These are phyloP conservation scores for Phytophthora aleatoria DNA, from an alignment of 352 stramenopile genomes.

Conservation along the genomic window DNA sequence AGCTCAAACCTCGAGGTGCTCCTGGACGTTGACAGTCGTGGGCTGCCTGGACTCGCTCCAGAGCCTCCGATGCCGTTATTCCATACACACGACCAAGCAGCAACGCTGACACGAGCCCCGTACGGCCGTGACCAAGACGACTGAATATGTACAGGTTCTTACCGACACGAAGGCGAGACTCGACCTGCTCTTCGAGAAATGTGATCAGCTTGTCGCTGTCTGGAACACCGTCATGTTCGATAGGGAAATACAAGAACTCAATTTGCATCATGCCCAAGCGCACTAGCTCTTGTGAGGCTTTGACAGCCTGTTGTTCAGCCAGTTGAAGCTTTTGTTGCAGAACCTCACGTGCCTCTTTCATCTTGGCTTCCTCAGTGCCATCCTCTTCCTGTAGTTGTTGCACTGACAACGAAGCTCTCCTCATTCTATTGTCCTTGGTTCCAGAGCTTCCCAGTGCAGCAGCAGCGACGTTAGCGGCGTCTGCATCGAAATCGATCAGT, in stretches of 20 bases:
- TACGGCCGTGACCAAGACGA: constrained; percentile 66
- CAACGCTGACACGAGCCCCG: constrained; percentile 65
- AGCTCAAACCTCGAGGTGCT: constrained; percentile 28
- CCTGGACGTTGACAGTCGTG: constrained; percentile 64
- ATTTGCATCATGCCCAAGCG: constrained; percentile 47
- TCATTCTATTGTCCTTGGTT: constrained; percentile 8
- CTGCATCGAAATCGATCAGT: constrained; percentile 25
- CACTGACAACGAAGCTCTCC: constrained; percentile 11
- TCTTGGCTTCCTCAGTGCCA: constrained; percentile 15
- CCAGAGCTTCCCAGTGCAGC: constrained; percentile 18
- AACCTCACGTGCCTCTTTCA: constrained; percentile 29
- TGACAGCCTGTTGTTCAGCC: constrained; percentile 48
- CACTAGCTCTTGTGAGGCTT: constrained; percentile 39
- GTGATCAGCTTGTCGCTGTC: constrained; percentile 29
- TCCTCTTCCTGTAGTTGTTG: constrained; percentile 24
- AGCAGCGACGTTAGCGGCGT: constrained; percentile 13
- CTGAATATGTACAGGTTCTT: constrained; percentile 84
- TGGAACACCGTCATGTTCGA: constrained; percentile 47
- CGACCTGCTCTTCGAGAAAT: constrained; percentile 45
- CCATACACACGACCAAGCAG: constrained; percentile 79
- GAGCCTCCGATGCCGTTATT: constrained; percentile 52
- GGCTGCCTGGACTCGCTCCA: constrained; percentile 65
- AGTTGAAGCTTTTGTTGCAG: constrained; percentile 54
- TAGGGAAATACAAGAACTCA: constrained; percentile 59
- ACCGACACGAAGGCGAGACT: constrained; percentile 50